Evolutionary conservation across 257 asterid species (phyloP), one percentile per base, ranked within the genome.

Genomic region (Fraxinus excelsior): DNA sequence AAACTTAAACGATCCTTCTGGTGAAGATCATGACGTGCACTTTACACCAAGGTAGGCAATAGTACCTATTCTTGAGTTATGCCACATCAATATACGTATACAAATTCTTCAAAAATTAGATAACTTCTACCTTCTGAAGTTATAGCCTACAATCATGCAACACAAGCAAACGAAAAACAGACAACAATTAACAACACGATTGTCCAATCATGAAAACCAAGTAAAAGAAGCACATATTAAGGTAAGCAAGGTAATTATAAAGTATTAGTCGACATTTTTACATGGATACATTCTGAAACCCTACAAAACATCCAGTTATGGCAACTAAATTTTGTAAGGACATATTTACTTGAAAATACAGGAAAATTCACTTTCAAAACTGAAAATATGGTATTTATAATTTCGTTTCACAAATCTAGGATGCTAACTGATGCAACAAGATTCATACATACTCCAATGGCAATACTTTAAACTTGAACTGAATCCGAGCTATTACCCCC

Each of bases 401-500:
- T 35, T 31, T 25, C 29, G 19, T 11, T 49, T 38, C 28, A 51
- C 2, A 51, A 67, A 29, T 67, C n/a, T 51, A 7, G 31, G 38
- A 37, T 66, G 25, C 65, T 25, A 44, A 28, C 35, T n/a, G 68
- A 32, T 68, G 80, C 69, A 81, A 80, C 86, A 73, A 67, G 65
- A 81, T 7, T 34, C 34, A n/a, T 67, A 29, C 42, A 42, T 69
- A 26, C 18, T 62, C 18, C 83, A 78, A 64, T 42, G 68, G 67
- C 58, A 35, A 49, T 58, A 32, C 5, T 75, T 80, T 80, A 89
- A 80, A 6, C 81, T 66, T 85, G 80, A 74, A 86, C 56, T 51
- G 82, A 74, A 67, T 90, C 93, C 16, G 88, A 80, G 83, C 81
- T 76, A 38, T 53, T 84, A 75, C 83, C 73, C 71, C 68, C 90